phyloP scores from a whole-genome alignment of 2,329 filamentous ascomycete species.

The Cylindrodendrum hubeiense region DNA sequence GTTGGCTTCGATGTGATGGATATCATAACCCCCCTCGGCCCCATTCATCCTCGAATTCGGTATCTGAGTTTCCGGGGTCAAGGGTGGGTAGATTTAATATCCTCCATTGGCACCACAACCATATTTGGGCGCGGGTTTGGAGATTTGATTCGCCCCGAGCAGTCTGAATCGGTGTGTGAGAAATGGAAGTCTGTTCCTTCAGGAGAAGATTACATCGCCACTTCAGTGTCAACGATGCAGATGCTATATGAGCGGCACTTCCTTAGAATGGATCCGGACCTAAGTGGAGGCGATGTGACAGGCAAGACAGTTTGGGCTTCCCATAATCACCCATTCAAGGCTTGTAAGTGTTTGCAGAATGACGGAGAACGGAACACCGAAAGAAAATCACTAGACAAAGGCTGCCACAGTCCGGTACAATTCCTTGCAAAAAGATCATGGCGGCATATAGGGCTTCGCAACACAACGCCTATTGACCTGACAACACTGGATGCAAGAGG shows the following conservation, averaged over 20 bases:
- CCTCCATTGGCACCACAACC: constrained; percentile 9
- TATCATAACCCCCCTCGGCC: background rate
- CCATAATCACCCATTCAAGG: too few species aligned
- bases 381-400: too few species aligned
- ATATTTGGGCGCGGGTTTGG: constrained; percentile 17
- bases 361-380: too few species aligned
- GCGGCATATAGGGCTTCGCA: too few species aligned
- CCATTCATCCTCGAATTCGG: constrained; percentile 10
- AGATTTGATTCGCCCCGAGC: constrained; percentile 6
- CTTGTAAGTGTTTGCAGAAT: too few species aligned
- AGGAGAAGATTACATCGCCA: constrained; percentile 11
- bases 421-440: too few species aligned
- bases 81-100: constrained; percentile 20
- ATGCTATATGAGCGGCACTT: constrained; percentile 24
- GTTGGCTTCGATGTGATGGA: constrained; percentile 20
- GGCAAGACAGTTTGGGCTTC: too few species aligned
- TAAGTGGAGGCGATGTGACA: too few species aligned
- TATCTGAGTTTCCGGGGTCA: constrained; percentile 10
- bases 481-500: too few species aligned
- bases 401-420: too few species aligned
- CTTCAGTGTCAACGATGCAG: constrained; percentile 16
- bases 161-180: background rate
- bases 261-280: too few species aligned
- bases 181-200: background rate
- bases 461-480: too few species aligned